A percentile compares a stretch with the other conserved stretches of the same genome.
These are phyloP conservation scores for Tremella fuciformis DNA, from an alignment of 768 basidiomycete genomes.

Conservation along the genomic window DNA sequence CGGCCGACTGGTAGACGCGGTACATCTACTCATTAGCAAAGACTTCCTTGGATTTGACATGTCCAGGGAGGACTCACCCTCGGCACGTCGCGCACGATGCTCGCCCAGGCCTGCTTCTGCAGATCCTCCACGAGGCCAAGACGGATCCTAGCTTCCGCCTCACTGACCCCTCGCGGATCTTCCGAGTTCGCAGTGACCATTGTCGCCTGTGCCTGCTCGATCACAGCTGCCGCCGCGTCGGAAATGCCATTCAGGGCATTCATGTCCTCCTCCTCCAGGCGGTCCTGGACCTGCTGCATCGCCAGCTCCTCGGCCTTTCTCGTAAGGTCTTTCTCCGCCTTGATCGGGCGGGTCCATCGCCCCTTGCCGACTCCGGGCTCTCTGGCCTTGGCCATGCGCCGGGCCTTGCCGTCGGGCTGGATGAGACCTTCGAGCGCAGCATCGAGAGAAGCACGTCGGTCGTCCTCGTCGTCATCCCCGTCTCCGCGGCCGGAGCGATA, in stretches of 20 bases:
- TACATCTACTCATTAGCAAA: slow-evolving; percentile 27
- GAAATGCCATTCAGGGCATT: too few species aligned
- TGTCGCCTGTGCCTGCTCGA: not conserved
- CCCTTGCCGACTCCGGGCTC: slow-evolving; percentile 42
- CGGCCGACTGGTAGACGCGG: slow-evolving; percentile 38
- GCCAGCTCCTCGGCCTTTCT: slow-evolving; percentile 19
- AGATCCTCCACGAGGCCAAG: slow-evolving; percentile 36
- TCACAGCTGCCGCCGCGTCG: slow-evolving; percentile 1
- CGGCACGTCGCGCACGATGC: slow-evolving; percentile 39
- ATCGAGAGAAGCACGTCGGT: slow-evolving; percentile 4
- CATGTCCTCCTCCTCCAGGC: slow-evolving; percentile 1
- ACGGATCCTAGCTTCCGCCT: slow-evolving; percentile 32
- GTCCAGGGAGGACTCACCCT: slow-evolving; percentile 26
- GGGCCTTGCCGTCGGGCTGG: not conserved
- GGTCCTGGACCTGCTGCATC: not conserved
- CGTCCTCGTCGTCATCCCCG: slow-evolving; percentile 3
- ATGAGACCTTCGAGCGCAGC: slow-evolving; percentile 3
- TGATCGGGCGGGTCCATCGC: slow-evolving; percentile 35
- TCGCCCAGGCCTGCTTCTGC: slow-evolving; percentile 35
- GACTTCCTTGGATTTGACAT: too few species aligned
- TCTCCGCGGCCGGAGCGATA: slow-evolving; percentile 8
- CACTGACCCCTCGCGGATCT: slow-evolving; percentile 35
- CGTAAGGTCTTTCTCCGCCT: slow-evolving; percentile 22
- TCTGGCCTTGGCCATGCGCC: slow-evolving; percentile 25
- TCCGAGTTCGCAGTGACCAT: slow-evolving; percentile 17